Base-by-base conservation (phyloP, 176 grass and related monocot species). In the Alopecurus myosuroides region DNA sequence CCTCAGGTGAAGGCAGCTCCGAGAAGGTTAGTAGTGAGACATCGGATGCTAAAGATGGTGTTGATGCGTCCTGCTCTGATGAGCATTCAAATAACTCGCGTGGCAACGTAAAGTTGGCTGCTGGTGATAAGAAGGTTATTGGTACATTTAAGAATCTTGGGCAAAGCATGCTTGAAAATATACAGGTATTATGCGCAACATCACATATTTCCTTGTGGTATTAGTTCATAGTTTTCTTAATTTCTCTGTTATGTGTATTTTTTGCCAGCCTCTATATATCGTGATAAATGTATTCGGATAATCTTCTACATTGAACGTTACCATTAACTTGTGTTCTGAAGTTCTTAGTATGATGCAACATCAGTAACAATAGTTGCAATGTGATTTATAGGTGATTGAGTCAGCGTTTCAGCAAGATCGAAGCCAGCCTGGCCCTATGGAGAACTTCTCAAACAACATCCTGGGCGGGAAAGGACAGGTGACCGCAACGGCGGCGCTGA, bases 101-200 rank as follows among this genome's bases (percentile, higher is more conserved):
- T 61, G 36, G 78, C n/a, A 51, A 22, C 19, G 30, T 9, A 40
- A 92, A 87, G 79, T 45, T 87, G 82, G 83, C 86, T 88, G 60
- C 70, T 51, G 90, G 90, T 34, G 95, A 97, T 89, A 94, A 97
- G 68, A 84, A 97, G 55, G 81, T 88, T n/a, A 84, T 86, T 77
- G 88, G 92, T 85, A 93, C 88, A 26, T 85, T 91, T 19, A 91
- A 93, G 81, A 94, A 88, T 57, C 82, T 97, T 41, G 95, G 95
- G 11, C 95, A 97, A 78, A 94, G 87, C 79, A 97, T 97, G 95
- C 92, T 97, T 31, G 95, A 97, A 60, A 97, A 97, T 84, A 94
- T 97, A 65, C 95, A 94, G 92, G 95, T 97, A 93, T 19, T 31
- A 39, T 33, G 22, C 25, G 70, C 81, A 69, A 60, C 40, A 56